Percentiles rank a stretch among this genome's conserved stretches.
These are phyloP conservation scores for Penicillium chermesinum DNA, from an alignment of 495 filamentous ascomycete species.

Conservation along the genomic window DNA sequence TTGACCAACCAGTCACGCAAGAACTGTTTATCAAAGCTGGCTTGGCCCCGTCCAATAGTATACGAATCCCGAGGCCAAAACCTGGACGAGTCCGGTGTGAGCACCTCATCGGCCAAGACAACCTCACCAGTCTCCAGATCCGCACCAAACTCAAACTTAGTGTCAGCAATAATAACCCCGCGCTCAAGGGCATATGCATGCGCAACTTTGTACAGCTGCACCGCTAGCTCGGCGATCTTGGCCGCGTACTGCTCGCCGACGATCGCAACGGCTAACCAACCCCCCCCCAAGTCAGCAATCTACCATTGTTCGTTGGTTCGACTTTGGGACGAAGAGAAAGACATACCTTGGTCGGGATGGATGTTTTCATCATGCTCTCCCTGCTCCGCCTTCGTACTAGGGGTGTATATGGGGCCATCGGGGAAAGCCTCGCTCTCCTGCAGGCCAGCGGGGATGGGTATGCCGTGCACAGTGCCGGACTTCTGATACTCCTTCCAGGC, in stretches of 20 bases:
- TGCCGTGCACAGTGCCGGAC: conserved; percentile 75
- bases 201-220: conserved; percentile 69
- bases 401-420: conserved; percentile 73
- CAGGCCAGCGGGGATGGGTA: conserved; percentile 60
- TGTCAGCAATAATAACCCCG: conserved; percentile 90
- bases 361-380: conserved; percentile 93
- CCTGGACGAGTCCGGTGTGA: conserved; percentile 80
- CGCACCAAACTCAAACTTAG: conserved; percentile 78
- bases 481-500: conserved; percentile 80
- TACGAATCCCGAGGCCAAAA: conserved; percentile 83
- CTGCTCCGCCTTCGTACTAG: conserved; percentile 81
- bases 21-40: conserved; percentile 89
- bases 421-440: conserved; percentile 68
- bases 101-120: conserved; percentile 84
- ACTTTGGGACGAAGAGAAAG: no score
- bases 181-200: conserved; percentile 66
- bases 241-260: conserved; percentile 72
- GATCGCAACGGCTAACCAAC: conserved; percentile 61
- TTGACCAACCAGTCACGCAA: conserved; percentile 78
- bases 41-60: conserved; percentile 65
- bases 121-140: conserved; percentile 71
- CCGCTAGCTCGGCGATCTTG: conserved; percentile 64
- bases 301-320: no score
- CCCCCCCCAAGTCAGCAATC: no score
- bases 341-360: conserved; percentile 57